Conservation (phyloP, 1,284 basidiomycete species). For the Malassezia yamatoensis region DNA sequence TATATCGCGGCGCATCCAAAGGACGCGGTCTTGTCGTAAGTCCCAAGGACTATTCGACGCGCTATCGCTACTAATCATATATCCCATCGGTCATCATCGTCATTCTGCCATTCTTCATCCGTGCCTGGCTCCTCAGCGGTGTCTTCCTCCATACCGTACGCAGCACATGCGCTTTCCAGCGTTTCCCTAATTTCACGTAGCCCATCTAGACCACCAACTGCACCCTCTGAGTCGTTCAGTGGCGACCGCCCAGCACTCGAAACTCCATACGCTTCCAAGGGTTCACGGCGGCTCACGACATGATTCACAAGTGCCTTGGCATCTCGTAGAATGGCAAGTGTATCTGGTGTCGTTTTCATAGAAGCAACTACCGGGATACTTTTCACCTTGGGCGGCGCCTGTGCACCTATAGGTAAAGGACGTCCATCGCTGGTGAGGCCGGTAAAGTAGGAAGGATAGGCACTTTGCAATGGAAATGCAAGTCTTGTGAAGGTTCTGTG, state of each 20-base stretch:
- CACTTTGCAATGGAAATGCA: slow-evolving; percentile 26
- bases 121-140: slow-evolving; percentile 18
- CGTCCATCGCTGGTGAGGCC: slow-evolving; percentile 18
- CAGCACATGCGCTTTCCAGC: slow-evolving; percentile 30
- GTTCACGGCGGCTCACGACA: slow-evolving; percentile 27
- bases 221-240: slow-evolving; percentile 18
- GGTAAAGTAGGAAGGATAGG: slow-evolving; percentile 28
- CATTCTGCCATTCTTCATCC: slow-evolving; percentile 20
- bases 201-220: slow-evolving; percentile 25
- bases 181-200: slow-evolving; percentile 35
- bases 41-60: slow-evolving; percentile 56
- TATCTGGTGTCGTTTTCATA: slow-evolving; percentile 24
- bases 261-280: slow-evolving; percentile 27
- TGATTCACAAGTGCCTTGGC: slow-evolving; percentile 22
- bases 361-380: slow-evolving; percentile 25
- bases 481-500: slow-evolving; percentile 23
- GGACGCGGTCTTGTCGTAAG: slow-evolving; percentile 95
- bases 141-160: slow-evolving; percentile 22
- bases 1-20: slow-evolving; percentile 93
- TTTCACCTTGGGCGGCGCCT: slow-evolving; percentile 8
- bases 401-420: background rate
- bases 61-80: slow-evolving; percentile 26
- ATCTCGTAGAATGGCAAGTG: slow-evolving; percentile 19
- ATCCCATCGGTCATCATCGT: slow-evolving; percentile 32
- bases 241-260: slow-evolving; percentile 10